A percentile compares a stretch with the other conserved stretches of the same genome.
Evolutionary conservation across 2,329 filamentous ascomycete species (phyloP).

Genomic region (Leptographium radiaticola): DNA sequence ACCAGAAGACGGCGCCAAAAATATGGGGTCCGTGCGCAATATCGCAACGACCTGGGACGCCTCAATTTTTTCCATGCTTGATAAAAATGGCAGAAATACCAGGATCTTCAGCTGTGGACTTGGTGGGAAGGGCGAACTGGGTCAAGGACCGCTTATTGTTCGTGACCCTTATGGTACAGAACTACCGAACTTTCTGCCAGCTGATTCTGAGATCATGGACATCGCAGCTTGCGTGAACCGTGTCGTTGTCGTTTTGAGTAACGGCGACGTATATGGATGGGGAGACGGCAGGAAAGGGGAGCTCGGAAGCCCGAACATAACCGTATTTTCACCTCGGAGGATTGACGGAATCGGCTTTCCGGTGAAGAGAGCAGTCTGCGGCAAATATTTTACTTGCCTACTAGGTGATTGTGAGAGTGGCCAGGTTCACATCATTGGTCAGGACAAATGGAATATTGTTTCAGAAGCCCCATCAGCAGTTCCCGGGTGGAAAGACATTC

Average conservation of each 20-base stretch:
- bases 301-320: conserved; percentile 45
- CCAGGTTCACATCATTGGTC: conserved; percentile 54
- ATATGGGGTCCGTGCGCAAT: conserved; percentile 19
- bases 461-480: conserved; percentile 40
- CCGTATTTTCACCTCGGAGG: conserved; percentile 47
- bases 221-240: conserved; percentile 69
- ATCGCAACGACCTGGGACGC: conserved; percentile 71
- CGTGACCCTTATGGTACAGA: conserved; percentile 31
- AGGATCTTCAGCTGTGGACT: conserved; percentile 51
- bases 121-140: conserved; percentile 61
- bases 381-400: conserved; percentile 74
- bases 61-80: conserved; percentile 45
- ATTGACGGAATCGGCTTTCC: conserved; percentile 47
- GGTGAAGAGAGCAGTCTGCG: conserved; percentile 59
- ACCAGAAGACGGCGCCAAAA: conserved; percentile 19
- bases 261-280: conserved; percentile 78
- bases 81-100: conserved; percentile 27
- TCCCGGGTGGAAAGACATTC: conserved; percentile 51
- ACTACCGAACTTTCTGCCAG: conserved; percentile 52
- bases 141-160: conserved; percentile 41
- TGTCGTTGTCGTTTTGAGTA: conserved; percentile 56
- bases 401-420: conserved; percentile 43
- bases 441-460: conserved; percentile 58
- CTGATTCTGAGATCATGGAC: conserved; percentile 42
- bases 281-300: conserved; percentile 80